Conservation (phyloP, 2,329 filamentous ascomycete species). For the Beauveria sp. region DNA sequence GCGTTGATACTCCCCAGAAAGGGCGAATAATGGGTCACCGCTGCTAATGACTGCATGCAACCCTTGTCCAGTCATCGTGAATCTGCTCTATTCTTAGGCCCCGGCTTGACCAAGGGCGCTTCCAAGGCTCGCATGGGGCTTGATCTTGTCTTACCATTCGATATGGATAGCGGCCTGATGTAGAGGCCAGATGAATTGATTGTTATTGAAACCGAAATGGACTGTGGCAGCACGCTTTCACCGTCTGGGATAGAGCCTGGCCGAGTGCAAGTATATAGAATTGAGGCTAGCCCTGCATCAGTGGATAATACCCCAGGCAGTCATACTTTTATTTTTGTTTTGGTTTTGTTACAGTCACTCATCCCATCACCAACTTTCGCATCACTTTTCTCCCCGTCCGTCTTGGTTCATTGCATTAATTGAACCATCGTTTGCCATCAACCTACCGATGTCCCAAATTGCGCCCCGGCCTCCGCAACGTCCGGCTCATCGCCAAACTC, state of each 20-base stretch:
- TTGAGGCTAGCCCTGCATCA: neutral
- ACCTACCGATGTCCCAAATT: neutral
- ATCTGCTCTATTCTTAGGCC: neutral
- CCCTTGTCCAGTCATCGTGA: neutral
- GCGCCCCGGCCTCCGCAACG: neutral
- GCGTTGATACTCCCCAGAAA: neutral
- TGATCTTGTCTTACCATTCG: constrained; percentile 2
- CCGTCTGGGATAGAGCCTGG: neutral
- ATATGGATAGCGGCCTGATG: neutral
- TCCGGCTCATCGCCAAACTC: neutral
- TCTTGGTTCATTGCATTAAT: neutral
- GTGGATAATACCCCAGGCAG: neutral
- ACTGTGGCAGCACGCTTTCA: neutral
- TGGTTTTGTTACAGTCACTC: neutral
- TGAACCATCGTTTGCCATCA: neutral
- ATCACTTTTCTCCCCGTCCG: too few relatives aligned
- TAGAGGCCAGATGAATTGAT: neutral
- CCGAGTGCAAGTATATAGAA: neutral
- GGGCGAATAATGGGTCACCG: neutral
- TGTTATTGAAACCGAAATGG: neutral
- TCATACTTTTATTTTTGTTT: neutral
- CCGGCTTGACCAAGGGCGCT: neutral
- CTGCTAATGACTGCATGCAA: neutral
- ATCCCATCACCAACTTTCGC: too few relatives aligned
- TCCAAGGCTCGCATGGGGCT: neutral